Percentiles rank a stretch among this genome's conserved stretches.
Conservation (phyloP, 2,329 filamentous ascomycete genomes). For the Venturia nashicola region DNA sequence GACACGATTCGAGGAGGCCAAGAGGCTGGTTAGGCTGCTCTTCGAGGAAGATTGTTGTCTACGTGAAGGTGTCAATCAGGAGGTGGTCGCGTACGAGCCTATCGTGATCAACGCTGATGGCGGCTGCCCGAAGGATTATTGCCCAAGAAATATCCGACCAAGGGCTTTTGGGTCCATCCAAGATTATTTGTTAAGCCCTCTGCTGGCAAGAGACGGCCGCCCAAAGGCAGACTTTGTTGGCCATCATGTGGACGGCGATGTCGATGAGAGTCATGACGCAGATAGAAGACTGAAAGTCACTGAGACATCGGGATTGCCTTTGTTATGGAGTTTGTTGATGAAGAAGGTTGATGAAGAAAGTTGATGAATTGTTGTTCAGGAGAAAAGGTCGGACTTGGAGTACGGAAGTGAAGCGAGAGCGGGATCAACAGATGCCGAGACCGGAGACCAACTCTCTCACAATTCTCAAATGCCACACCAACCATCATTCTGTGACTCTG, state of each 20-base stretch:
- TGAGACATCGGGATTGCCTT: neutral
- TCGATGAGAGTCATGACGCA: neutral
- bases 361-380: too few species aligned
- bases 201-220: neutral
- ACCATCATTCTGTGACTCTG: too few species aligned
- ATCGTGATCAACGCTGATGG: neutral
- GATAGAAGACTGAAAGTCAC: neutral
- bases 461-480: too few species aligned
- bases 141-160: neutral
- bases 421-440: too few species aligned
- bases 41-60: neutral
- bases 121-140: neutral
- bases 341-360: neutral
- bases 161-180: neutral
- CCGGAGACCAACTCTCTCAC: too few species aligned
- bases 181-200: neutral
- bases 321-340: neutral
- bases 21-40: neutral
- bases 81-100: neutral
- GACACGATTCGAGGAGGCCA: neutral
- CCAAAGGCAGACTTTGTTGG: neutral
- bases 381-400: too few species aligned
- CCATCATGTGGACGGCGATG: neutral
- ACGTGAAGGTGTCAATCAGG: neutral
- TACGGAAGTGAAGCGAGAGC: too few species aligned